These are phyloP conservation scores for Fusarium fujikuroi DNA, from an alignment of 2,329 filamentous ascomycete genomes.

Conservation along the genomic window DNA sequence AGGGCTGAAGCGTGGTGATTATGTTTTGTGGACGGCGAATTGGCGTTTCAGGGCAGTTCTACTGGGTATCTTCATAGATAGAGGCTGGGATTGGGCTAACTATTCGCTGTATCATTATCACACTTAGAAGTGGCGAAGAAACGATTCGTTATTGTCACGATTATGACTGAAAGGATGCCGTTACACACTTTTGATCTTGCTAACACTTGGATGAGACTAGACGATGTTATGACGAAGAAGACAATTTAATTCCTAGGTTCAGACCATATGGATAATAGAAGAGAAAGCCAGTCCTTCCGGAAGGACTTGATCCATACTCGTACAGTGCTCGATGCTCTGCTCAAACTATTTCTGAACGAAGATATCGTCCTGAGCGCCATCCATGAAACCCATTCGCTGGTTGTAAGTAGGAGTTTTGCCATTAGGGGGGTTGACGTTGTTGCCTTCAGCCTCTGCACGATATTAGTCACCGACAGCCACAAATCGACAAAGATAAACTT, in stretches of 20 bases:
- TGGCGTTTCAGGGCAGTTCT: conserved; percentile 16
- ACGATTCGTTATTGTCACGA: background rate
- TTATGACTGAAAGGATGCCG: background rate
- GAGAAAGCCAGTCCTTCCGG: conserved; percentile 1
- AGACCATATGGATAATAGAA: background rate
- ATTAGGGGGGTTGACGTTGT: conserved; percentile 47
- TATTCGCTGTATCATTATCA: background rate
- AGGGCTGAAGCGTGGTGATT: conserved; percentile 8
- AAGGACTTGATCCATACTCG: conserved; percentile 12
- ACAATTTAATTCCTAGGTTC: background rate
- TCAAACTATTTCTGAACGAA: conserved; percentile 22
- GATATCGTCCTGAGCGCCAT: conserved; percentile 49
- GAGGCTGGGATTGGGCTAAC: background rate
- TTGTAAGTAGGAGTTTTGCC: conserved; percentile 49
- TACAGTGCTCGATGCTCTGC: background rate
- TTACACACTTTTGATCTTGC: background rate
- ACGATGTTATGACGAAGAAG: background rate
- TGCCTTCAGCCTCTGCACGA: conserved; percentile 46
- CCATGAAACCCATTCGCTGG: conserved; percentile 48
- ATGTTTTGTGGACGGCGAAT: conserved; percentile 9
- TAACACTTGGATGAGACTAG: background rate
- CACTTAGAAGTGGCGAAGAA: background rate
- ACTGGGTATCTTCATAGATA: background rate
- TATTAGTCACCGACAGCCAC: background rate
- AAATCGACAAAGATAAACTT: conserved; percentile 9